A percentile compares a stretch with the other conserved stretches of the same genome.
Conservation (phyloP, 345 rosid genomes). For the Euphorbia lathyris region DNA sequence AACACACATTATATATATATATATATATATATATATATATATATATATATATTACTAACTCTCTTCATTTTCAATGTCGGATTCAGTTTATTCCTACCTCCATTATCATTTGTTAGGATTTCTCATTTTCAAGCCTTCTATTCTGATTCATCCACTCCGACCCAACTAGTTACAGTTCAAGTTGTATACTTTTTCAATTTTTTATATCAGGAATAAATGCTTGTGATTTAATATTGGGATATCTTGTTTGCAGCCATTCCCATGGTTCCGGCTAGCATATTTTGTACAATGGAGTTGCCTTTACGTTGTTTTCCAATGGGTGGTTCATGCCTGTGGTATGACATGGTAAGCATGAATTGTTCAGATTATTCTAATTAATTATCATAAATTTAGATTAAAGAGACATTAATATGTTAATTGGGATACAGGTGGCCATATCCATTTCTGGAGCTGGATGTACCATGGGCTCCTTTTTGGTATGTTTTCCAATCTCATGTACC, state of each 20-base stretch:
- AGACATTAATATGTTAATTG: neutral
- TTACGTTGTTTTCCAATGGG: conserved; percentile 81
- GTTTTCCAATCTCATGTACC: neutral
- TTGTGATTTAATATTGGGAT: no score
- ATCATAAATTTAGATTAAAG: neutral
- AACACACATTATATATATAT: no score
- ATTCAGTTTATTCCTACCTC: no score
- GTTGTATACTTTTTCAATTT: neutral
- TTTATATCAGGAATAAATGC: neutral
- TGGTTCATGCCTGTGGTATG: conserved; percentile 73
- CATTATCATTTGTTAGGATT: no score
- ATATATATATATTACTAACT: no score
- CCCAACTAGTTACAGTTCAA: no score
- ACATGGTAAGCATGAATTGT: conserved; percentile 47
- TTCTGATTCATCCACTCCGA: no score
- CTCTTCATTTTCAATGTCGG: no score
- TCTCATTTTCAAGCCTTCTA: no score
- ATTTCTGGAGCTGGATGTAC: conserved; percentile 58
- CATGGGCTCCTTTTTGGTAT: conserved; percentile 83
- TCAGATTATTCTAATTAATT: no score
- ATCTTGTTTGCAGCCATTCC: conserved; percentile 42
- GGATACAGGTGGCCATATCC: conserved; percentile 87
- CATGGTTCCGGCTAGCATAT: conserved; percentile 82
- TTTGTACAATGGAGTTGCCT: conserved; percentile 76
- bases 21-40: no score